Evolutionary conservation across 2,329 filamentous ascomycete genomes (phyloP).

Genomic region (Diaporthe citrichinensis): DNA sequence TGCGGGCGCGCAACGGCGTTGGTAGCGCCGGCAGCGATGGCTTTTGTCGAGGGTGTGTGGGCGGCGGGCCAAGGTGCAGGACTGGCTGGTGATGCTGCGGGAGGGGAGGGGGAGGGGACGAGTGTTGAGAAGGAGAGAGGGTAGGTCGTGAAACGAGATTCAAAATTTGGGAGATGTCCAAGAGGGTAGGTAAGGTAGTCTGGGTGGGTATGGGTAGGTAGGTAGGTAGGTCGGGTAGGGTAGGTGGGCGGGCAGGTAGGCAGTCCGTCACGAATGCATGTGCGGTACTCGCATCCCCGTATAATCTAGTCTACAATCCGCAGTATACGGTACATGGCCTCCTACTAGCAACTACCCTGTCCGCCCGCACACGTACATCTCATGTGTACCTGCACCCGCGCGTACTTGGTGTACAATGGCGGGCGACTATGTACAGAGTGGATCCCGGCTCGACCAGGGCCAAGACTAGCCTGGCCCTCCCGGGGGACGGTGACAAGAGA

Average conservation of each 20-base stretch:
- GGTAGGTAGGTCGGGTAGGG: not conserved
- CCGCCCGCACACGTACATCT: slow-evolving; percentile 24
- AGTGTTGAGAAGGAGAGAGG: slow-evolving; percentile 39
- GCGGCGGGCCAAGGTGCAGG: slow-evolving; percentile 1
- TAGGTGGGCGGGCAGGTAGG: not conserved
- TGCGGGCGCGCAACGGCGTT: slow-evolving; percentile 30
- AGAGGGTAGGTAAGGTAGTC: slow-evolving; percentile 16
- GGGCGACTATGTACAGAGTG: slow-evolving; percentile 27
- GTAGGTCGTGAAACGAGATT: slow-evolving; percentile 43
- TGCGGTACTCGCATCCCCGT: slow-evolving; percentile 1
- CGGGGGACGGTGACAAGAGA: slow-evolving; percentile 42
- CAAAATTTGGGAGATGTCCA: slow-evolving; percentile 41
- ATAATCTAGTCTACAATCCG: not conserved
- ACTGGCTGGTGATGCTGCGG: slow-evolving; percentile 29
- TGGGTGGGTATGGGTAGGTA: slow-evolving; percentile 20
- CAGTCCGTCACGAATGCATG: slow-evolving; percentile 10
- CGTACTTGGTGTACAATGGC: slow-evolving; percentile 14
- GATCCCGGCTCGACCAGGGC: slow-evolving; percentile 33
- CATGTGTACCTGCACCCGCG: slow-evolving; percentile 28
- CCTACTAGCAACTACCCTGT: slow-evolving; percentile 8
- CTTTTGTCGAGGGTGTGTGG: slow-evolving; percentile 29
- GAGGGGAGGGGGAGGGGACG: slow-evolving; percentile 31
- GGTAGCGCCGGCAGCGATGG: slow-evolving; percentile 26
- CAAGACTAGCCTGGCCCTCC: slow-evolving; percentile 36
- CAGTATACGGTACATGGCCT: slow-evolving; percentile 1